Conservation (phyloP, 148 eudicot species). For the Cornus florida region DNA sequence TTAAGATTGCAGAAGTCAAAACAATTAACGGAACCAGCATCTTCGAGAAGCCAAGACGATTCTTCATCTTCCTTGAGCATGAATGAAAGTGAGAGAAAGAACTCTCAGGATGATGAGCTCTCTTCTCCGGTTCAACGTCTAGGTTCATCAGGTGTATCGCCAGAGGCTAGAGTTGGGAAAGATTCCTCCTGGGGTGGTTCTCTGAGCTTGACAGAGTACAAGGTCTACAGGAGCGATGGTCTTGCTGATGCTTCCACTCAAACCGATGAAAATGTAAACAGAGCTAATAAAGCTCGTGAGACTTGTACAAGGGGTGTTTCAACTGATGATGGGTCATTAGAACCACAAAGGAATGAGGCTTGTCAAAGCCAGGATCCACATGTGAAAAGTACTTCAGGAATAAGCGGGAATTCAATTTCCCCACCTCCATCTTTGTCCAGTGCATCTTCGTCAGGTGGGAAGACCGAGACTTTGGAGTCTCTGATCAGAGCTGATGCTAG, state of each 20-base stretch:
- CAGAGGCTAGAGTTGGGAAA: slow-evolving; percentile 64
- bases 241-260: slow-evolving; percentile 92
- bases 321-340: slow-evolving; percentile 66
- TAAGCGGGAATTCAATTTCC: slow-evolving; percentile 38
- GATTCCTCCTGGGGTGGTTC: slow-evolving; percentile 65
- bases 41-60: slow-evolving; percentile 70
- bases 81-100: slow-evolving; percentile 58
- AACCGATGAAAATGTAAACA: slow-evolving; percentile 59
- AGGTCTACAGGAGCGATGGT: slow-evolving; percentile 57
- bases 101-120: slow-evolving; percentile 62
- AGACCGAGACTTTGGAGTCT: slow-evolving; percentile 81
- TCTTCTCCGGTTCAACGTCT: slow-evolving; percentile 66
- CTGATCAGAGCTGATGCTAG: slow-evolving; percentile 79
- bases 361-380: slow-evolving; percentile 18
- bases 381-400: slow-evolving; percentile 37
- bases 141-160: slow-evolving; percentile 63
- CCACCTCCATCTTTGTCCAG: slow-evolving; percentile 64
- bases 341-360: slow-evolving; percentile 35
- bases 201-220: slow-evolving; percentile 66
- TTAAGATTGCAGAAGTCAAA: slow-evolving; percentile 51
- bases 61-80: slow-evolving; percentile 73
- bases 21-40: slow-evolving; percentile 74
- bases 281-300: slow-evolving; percentile 35
- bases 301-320: slow-evolving; percentile 83
- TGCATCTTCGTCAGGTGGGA: slow-evolving; percentile 68